A percentile compares a stretch with the other conserved stretches of the same genome.
phyloP scores from a whole-genome alignment of 345 rosid species.

The Aquilaria malaccensis region DNA sequence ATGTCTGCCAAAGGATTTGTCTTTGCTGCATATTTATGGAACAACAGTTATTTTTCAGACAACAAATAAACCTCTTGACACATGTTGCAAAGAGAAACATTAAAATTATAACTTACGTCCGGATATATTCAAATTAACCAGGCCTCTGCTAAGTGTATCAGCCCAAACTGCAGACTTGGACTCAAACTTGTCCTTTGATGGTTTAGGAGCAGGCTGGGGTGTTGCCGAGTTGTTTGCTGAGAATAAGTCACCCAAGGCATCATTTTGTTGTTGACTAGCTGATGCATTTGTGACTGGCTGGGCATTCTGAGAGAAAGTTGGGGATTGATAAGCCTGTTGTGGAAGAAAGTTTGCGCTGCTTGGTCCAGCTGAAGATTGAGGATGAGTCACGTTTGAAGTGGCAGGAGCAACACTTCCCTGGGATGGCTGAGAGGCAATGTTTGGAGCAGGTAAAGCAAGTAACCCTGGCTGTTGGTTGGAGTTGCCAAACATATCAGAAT shows the following conservation, averaged over 20 bases:
- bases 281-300: conserved; percentile 31
- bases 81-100: background rate
- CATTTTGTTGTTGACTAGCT: conserved; percentile 39
- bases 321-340: conserved; percentile 31
- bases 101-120: conserved; percentile 57
- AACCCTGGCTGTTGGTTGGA: conserved; percentile 26
- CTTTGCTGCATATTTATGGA: conserved; percentile 51
- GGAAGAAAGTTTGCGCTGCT: conserved; percentile 33
- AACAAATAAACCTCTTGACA: background rate
- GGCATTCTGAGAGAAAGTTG: conserved; percentile 27
- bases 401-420: conserved; percentile 15
- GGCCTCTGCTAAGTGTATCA: conserved; percentile 89
- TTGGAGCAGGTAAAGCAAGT: conserved; percentile 14
- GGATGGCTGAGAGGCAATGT: conserved; percentile 32
- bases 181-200: conserved; percentile 71
- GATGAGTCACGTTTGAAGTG: conserved; percentile 14
- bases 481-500: conserved; percentile 6
- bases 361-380: conserved; percentile 21
- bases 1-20: conserved; percentile 86
- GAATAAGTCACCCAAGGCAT: conserved; percentile 39
- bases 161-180: conserved; percentile 92
- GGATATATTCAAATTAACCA: conserved; percentile 89
- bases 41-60: conserved; percentile 1
- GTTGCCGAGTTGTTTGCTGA: conserved; percentile 22
- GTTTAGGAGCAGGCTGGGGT: conserved; percentile 14